These are phyloP conservation scores for Pyrus bretschneideri DNA, from an alignment of 306 rosid genomes.

Conservation along the genomic window DNA sequence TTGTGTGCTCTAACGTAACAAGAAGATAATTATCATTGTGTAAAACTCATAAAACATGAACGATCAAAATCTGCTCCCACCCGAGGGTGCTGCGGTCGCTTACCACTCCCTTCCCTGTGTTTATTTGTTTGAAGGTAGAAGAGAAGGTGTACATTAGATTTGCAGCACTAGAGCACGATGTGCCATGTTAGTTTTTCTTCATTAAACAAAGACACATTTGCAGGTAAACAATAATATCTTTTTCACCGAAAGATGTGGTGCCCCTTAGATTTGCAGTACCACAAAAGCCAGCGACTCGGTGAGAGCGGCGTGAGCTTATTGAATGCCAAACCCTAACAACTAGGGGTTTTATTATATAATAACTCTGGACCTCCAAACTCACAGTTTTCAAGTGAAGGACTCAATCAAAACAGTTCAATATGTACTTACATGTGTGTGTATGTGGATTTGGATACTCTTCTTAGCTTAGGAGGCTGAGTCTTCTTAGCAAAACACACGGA, in stretches of 20 bases:
- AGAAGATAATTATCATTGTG: too few species aligned
- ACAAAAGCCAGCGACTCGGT: neutral
- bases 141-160: neutral
- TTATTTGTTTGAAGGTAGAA: neutral
- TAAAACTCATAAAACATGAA: too few species aligned
- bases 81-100: neutral
- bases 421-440: too few species aligned
- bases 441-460: too few species aligned
- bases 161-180: neutral
- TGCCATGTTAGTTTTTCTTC: neutral
- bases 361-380: conserved; percentile 7
- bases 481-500: too few species aligned
- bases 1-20: too few species aligned
- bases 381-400: neutral
- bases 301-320: neutral
- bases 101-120: too few species aligned
- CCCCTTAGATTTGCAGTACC: neutral
- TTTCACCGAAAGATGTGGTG: neutral
- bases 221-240: neutral
- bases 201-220: neutral
- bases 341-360: neutral
- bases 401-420: neutral
- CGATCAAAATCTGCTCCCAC: accelerated
- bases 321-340: neutral
- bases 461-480: too few species aligned